Base-by-base conservation (phyloP, 2,329 filamentous ascomycete genomes). In the Arthrobotrys iridis region DNA sequence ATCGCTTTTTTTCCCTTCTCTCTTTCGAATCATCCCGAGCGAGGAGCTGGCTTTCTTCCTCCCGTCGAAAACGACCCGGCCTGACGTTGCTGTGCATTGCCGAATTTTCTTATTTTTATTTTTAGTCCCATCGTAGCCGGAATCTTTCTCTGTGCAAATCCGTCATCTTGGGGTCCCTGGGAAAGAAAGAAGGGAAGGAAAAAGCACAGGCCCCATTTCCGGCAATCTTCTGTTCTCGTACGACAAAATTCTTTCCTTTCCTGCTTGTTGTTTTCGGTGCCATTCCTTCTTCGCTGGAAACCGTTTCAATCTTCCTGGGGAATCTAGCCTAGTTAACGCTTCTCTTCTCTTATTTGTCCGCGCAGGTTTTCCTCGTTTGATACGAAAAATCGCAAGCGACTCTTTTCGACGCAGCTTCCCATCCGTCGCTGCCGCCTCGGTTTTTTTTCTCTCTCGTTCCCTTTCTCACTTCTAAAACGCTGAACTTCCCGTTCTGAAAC, bases 41-140 rank as follows among this genome's bases (percentile, higher is more conserved):
- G 30, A 68, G 58, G 58, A 62, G 48, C 58, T 35, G 58, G 58
- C 35, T 13, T 62, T 62, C 58, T 41, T 60, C 6, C 55, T 40
- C n/a, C n/a, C n/a, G n/a, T 43, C 33, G 11, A 62, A 26, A 62
- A 60, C 43, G 2, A 58, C 20, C 66, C 63, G 57, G 63, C 71
- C 67, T 58, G 71, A 75, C 63, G 71, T 64, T 75, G 71, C 71
- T 75, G 71, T 68, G 71, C 71, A 75, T 75, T 75, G 71, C 71
- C 71, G 71, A 68, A 64, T 50, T 59, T 40, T 50, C 37, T 62
- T 62, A 40, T 28, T 58, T 59, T 59, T 64, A 30, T 40, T 55
- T 57, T 58, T 64, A 64, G 40, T 55, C 46, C 24, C 28, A 52
- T 10, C 48, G 15, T 46, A 10, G 46, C 65, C 64, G 41, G 52